phyloP scores from a whole-genome alignment of 2,329 filamentous ascomycete genomes.

The Rhytidhysteron rufulum region DNA sequence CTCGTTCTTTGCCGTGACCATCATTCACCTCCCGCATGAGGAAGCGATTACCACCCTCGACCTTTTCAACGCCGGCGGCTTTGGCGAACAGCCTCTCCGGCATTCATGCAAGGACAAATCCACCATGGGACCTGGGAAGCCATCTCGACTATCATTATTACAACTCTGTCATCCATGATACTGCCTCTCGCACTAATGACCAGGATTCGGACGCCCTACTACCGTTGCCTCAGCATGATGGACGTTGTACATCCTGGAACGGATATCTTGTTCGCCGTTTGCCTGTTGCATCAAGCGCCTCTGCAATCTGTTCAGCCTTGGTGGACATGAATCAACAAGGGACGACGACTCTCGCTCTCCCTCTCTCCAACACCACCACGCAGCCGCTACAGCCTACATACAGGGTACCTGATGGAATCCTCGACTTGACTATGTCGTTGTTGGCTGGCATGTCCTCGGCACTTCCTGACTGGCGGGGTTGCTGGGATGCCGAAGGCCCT shows the following conservation, averaged over 20 bases:
- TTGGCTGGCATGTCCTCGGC: constrained; percentile 2
- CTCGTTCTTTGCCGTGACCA: constrained; percentile 9
- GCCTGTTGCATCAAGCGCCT: constrained; percentile 1
- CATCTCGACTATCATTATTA: too few species aligned
- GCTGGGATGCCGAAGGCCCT: constrained; percentile 2
- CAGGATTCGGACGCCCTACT: constrained; percentile 9
- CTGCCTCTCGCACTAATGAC: constrained; percentile 11
- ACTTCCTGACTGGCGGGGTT: neutral
- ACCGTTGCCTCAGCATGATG: constrained; percentile 6
- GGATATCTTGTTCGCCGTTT: constrained; percentile 3
- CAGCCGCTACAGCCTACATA: too few species aligned
- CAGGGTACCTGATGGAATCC: neutral
- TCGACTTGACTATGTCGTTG: constrained; percentile 3
- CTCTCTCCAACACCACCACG: neutral
- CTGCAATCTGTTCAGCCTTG: neutral
- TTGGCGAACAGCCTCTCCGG: constrained; percentile 10
- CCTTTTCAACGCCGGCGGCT: constrained; percentile 9
- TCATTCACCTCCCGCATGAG: constrained; percentile 14
- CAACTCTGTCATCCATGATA: too few species aligned
- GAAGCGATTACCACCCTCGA: constrained; percentile 16
- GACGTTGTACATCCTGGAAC: constrained; percentile 11
- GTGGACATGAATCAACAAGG: constrained; percentile 1
- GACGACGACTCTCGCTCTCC: neutral
- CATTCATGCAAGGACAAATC: constrained; percentile 15
- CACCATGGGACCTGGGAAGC: too few species aligned